phyloP scores from a whole-genome alignment of 352 stramenopile genomes.

The Phytophthora cryptogea region DNA sequence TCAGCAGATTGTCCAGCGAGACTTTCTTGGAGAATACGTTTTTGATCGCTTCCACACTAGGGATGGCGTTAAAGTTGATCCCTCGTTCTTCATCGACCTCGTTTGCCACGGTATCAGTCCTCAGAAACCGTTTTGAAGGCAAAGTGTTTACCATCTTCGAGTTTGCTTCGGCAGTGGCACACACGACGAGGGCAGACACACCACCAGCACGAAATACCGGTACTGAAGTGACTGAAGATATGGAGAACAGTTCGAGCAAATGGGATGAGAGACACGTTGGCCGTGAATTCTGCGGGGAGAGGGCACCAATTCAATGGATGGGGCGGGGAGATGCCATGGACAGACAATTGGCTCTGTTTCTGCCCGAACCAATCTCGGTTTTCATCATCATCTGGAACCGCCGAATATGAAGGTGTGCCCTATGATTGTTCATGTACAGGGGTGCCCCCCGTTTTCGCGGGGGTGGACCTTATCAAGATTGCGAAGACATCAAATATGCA shows the following conservation, averaged over 20 bases:
- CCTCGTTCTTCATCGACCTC: conserved; percentile 9
- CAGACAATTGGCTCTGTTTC: neutral
- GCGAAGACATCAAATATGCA: too few species aligned
- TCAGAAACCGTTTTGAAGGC: conserved; percentile 4
- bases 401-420: too few species aligned
- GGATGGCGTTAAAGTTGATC: conserved; percentile 2
- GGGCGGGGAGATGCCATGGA: too few species aligned
- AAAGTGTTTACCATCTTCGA: neutral
- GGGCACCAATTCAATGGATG: too few species aligned
- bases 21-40: conserved; percentile 10
- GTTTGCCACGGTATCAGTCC: neutral
- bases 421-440: too few species aligned
- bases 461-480: too few species aligned
- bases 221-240: neutral
- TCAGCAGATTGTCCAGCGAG: neutral
- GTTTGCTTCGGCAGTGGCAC: neutral
- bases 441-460: too few species aligned
- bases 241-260: neutral
- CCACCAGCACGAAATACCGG: neutral
- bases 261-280: too few species aligned
- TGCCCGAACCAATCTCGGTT: neutral
- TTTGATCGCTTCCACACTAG: neutral
- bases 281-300: too few species aligned
- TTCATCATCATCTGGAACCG: neutral
- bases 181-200: neutral